Evolutionary conservation across 1,284 basidiomycete species (phyloP), one percentile per base, ranked within the genome.

Genomic region (Erythrobasidium hasegawianum): DNA sequence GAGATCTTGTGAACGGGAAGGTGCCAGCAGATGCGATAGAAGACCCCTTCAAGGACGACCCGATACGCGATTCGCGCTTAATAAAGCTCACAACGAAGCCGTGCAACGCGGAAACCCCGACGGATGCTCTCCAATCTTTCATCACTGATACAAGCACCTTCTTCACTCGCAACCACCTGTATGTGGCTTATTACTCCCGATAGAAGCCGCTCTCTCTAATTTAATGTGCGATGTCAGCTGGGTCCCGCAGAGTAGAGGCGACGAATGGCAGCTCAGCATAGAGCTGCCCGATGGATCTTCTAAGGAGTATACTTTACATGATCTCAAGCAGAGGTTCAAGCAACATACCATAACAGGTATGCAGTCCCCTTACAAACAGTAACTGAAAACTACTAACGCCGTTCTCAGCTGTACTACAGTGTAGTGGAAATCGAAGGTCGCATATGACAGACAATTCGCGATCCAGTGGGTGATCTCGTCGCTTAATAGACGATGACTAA

Each of bases 121-220:
- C 55, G 33, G 62, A 65, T 1, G 47, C 45, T 4, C 45, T 65
- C 9, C 40, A 40, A 45, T 45, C 55, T 16, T 65, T 41, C 53
- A 26, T 65, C 22, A 65, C 62, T 7, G 45, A 55, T 8, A 65
- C 43, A 27, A 56, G 49, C 29, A 65, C 62, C 9, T 65, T 65
- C 38, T 65, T 65, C 14, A 65, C 62, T 2, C 55, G 62, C 18
- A 65, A 65, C 52, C 62, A 65, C 38, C 39, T 65, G 61, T 64
- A 49, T 26, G 61, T 29, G 27, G 38, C 5, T 27, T n/a, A 40
- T 58, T 22, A 54, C 29, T 22, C 2, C 26, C 11, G 50, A n/a
- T 20, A 16, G 27, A n/a, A 9, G 39, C 3, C 14, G 10, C 33
- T 29, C 16, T 29, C 16, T 26, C 60, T 56, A 20, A 54, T 16